These are phyloP conservation scores for Mortierella sp. DNA, from an alignment of 371 early-diverging fungal genomes.

Conservation along the genomic window DNA sequence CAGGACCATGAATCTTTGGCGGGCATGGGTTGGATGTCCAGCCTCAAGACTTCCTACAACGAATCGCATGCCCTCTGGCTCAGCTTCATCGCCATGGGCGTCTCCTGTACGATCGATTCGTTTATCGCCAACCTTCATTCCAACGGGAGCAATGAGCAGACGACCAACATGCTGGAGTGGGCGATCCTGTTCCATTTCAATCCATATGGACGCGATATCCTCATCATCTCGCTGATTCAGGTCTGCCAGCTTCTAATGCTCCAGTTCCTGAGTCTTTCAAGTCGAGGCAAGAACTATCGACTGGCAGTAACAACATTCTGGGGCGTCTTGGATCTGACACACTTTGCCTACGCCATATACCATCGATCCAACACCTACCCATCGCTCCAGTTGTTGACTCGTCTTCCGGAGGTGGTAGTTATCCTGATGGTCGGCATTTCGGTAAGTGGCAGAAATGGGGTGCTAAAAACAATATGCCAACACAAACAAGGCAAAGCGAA, in stretches of 20 bases:
- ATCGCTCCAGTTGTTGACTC: conserved; percentile 47
- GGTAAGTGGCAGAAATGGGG: conserved; percentile 14
- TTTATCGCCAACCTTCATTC: conserved; percentile 49
- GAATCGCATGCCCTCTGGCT: conserved; percentile 55
- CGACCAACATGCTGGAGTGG: conserved; percentile 59
- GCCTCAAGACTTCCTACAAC: conserved; percentile 25
- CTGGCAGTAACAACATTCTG: conserved; percentile 56
- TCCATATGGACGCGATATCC: conserved; percentile 53
- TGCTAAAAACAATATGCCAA: background rate
- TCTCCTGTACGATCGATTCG: conserved; percentile 48
- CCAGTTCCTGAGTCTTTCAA: conserved; percentile 43
- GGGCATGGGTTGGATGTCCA: conserved; percentile 28
- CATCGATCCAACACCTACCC: conserved; percentile 48
- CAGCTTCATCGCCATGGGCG: conserved; percentile 58
- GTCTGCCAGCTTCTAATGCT: conserved; percentile 52
- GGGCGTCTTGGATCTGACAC: conserved; percentile 49
- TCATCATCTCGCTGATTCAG: conserved; percentile 55
- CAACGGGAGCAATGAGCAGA: conserved; percentile 36
- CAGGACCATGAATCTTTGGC: conserved; percentile 11
- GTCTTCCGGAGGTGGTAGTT: conserved; percentile 58
- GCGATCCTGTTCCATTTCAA: conserved; percentile 57
- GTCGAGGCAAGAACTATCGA: conserved; percentile 43
- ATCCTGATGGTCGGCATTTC: conserved; percentile 55
- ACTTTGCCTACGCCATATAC: conserved; percentile 52
- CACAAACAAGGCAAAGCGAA: background rate